Base-by-base conservation (phyloP, 805 yeast genomes). In the Torulaspora franciscae region DNA sequence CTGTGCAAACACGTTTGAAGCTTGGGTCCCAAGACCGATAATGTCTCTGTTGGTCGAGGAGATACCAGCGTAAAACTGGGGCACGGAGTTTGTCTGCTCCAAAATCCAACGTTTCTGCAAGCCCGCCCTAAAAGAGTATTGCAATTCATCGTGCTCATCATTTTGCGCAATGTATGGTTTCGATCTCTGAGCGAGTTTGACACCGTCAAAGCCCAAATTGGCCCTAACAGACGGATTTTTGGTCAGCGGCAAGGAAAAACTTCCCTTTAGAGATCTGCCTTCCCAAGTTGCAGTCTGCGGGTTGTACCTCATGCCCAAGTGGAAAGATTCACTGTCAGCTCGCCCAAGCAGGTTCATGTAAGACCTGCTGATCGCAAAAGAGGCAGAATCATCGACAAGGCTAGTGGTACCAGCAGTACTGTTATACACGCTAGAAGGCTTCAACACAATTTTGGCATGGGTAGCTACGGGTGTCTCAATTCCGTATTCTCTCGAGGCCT, bases 31-130 rank as follows among this genome's bases (percentile, higher is more conserved):
- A 25, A 69, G 67, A 46, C 76, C 81, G 7, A 69, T 68, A 10
- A 83, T 67, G 42, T 77, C 73, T 51, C 93, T 72, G 58, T 77
- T 76, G 2, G 73, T 69, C 11, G 81, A 67, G 14, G 81, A 75
- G n/a, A 84, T 54, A 6, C 95, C 96, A 40, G 74, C 70, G 43
- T 64, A 65, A 8, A 57, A 48, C 9, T 50, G 40, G 5, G 65
- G 63, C 6, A 56, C 54, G 2, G 47, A 46, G 29, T 51, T 52
- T 9, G 40, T 33, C 8, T 45, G 49, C 14, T 46, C 46, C 24
- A 28, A 42, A 5, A 52, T 22, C 53, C 68, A 67, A n/a, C 58
- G 47, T 55, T 69, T 64, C 58, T 73, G 68, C 50, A 73, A 65
- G 35, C 86, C 88, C n/a, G 76, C 78, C 15, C 79, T 77, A 7